Percentiles rank a stretch among this genome's conserved stretches.
Conservation (phyloP, 257 asterid species). For the Knoxia roxburghii region DNA sequence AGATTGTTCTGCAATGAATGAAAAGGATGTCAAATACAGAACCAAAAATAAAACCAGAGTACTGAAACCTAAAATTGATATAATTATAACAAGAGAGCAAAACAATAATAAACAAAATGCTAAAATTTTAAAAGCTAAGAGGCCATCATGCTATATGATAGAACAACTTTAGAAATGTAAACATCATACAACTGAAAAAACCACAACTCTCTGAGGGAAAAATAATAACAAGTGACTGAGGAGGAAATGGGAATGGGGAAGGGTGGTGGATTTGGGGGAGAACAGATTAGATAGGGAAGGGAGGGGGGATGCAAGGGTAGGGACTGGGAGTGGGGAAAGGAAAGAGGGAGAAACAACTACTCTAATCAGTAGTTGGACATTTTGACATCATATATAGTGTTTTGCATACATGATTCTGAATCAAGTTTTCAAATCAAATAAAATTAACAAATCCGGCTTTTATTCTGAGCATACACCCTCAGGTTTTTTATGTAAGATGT, state of each 20-base stretch:
- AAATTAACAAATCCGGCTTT: background rate
- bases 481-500: too few relatives aligned
- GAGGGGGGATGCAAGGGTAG: too few relatives aligned
- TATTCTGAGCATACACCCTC: too few relatives aligned
- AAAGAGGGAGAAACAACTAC: background rate
- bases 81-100: too few relatives aligned
- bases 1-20: constrained; percentile 78
- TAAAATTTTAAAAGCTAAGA: too few relatives aligned
- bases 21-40: constrained; percentile 21
- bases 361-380: background rate
- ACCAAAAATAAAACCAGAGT: background rate
- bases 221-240: too few relatives aligned
- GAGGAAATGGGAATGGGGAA: background rate
- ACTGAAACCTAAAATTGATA: background rate
- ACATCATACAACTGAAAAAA: background rate
- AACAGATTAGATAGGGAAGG: background rate
- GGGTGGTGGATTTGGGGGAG: background rate
- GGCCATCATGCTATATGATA: background rate
- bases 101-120: too few relatives aligned
- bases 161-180: background rate
- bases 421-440: background rate
- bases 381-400: background rate
- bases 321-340: background rate
- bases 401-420: background rate
- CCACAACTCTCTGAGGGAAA: background rate